Conservation (phyloP, 768 basidiomycete species). For the Tulasnella sp. region DNA sequence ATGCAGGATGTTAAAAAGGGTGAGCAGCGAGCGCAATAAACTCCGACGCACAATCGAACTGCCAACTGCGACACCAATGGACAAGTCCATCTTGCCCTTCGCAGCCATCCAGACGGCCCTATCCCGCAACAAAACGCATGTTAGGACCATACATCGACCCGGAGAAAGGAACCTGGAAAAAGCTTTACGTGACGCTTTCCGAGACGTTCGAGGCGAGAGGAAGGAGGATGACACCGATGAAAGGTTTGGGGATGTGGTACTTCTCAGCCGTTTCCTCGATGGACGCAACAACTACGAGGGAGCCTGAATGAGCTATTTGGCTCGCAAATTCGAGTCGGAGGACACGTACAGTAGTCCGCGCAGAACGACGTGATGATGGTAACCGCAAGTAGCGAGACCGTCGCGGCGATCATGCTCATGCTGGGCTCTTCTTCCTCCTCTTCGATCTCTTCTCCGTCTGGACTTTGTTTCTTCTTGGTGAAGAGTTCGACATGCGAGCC, state of each 20-base stretch:
- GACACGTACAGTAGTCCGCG: constrained; percentile 71
- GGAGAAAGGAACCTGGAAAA: background rate
- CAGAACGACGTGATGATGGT: constrained; percentile 84
- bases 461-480: background rate
- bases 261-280: constrained; percentile 86
- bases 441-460: background rate
- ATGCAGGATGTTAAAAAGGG: background rate
- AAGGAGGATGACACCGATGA: constrained; percentile 81
- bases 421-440: constrained; percentile 19
- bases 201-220: constrained; percentile 85
- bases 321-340: background rate
- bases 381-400: constrained; percentile 50
- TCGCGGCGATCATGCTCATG: constrained; percentile 29
- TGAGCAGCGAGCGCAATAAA: background rate
- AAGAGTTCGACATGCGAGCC: constrained; percentile 25
- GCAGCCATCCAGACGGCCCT: constrained; percentile 86
- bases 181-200: constrained; percentile 59
- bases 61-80: constrained; percentile 75
- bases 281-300: constrained; percentile 69
- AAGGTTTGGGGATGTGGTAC: constrained; percentile 75
- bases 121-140: constrained; percentile 35
- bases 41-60: constrained; percentile 64
- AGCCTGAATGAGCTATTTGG: background rate
- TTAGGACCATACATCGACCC: background rate
- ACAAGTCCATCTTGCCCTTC: constrained; percentile 67